Evolutionary conservation across 2,329 filamentous ascomycete genomes (phyloP).

Genomic region (Coniochaeta ligniaria): DNA sequence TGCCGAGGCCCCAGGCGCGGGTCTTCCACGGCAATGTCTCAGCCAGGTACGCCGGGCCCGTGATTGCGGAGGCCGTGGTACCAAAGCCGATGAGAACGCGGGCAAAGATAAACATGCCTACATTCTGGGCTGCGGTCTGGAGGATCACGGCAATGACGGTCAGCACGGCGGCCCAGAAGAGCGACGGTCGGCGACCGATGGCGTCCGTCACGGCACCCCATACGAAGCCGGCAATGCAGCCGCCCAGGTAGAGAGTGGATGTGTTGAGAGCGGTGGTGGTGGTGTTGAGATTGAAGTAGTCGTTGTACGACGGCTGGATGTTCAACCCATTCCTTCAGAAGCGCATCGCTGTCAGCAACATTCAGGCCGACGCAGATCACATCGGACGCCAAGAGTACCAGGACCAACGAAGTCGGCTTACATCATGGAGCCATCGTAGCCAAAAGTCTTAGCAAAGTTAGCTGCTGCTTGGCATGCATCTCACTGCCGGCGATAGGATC

Average conservation of each 20-base stretch:
- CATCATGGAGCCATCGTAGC: constrained; percentile 4
- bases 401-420: background rate
- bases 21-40: constrained; percentile 2
- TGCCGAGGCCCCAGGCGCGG: constrained; percentile 17
- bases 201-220: constrained; percentile 20
- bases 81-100: constrained; percentile 35
- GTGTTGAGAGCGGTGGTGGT: constrained; percentile 2
- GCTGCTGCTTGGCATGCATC: background rate
- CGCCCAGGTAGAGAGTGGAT: background rate
- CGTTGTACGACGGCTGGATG: constrained; percentile 1
- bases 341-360: background rate
- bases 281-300: constrained; percentile 3
- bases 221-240: background rate
- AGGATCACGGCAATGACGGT: constrained; percentile 28
- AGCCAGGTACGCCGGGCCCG: constrained; percentile 1
- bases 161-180: constrained; percentile 19
- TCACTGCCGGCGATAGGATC: background rate
- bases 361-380: background rate
- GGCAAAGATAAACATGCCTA: constrained; percentile 33
- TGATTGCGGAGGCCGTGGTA: background rate
- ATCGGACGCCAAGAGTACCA: background rate
- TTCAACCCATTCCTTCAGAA: constrained; percentile 3
- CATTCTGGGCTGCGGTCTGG: constrained; percentile 33
- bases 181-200: constrained; percentile 25
- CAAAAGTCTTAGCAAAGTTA: constrained; percentile 1